These are phyloP conservation scores for Neurospora terricola DNA, from an alignment of 495 filamentous ascomycete species.

Conservation along the genomic window DNA sequence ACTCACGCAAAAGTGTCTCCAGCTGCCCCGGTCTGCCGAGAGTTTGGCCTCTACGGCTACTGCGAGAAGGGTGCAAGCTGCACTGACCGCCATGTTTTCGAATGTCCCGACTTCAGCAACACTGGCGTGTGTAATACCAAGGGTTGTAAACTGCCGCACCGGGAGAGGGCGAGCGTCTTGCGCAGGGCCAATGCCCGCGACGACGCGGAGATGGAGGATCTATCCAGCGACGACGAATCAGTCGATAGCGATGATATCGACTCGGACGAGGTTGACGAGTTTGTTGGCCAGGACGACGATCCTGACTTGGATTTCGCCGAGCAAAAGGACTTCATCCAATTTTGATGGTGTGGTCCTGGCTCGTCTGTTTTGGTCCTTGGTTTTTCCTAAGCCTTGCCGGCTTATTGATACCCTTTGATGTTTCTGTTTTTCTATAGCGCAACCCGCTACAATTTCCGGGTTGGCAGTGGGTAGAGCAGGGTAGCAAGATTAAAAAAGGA, in stretches of 20 bases:
- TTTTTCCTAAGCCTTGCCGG: slow-evolving; percentile 1
- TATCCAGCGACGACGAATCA: slow-evolving; percentile 76
- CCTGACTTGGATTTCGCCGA: slow-evolving; percentile 30
- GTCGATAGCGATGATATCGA: slow-evolving; percentile 81
- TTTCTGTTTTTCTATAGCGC: background rate
- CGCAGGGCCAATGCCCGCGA: slow-evolving; percentile 29
- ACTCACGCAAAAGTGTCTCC: slow-evolving; percentile 76
- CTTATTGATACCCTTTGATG: slow-evolving; percentile 13
- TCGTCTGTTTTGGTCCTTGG: background rate
- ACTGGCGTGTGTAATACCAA: slow-evolving; percentile 72
- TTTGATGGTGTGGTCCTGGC: slow-evolving; percentile 16
- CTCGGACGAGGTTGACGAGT: slow-evolving; percentile 76
- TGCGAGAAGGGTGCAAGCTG: slow-evolving; percentile 78
- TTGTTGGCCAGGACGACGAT: slow-evolving; percentile 37
- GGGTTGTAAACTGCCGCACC: slow-evolving; percentile 76
- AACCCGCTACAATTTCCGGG: background rate
- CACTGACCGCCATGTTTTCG: slow-evolving; percentile 70
- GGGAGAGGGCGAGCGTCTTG: slow-evolving; percentile 68
- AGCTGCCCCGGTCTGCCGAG: slow-evolving; percentile 69
- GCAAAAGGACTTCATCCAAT: slow-evolving; percentile 38
- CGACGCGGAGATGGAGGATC: slow-evolving; percentile 58
- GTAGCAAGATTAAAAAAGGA: background rate
- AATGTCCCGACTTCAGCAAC: slow-evolving; percentile 95
- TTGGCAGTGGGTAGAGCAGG: background rate
- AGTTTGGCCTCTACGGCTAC: slow-evolving; percentile 81